Base-by-base conservation (phyloP, 805 yeast genomes). In the Candida tallmaniae region DNA sequence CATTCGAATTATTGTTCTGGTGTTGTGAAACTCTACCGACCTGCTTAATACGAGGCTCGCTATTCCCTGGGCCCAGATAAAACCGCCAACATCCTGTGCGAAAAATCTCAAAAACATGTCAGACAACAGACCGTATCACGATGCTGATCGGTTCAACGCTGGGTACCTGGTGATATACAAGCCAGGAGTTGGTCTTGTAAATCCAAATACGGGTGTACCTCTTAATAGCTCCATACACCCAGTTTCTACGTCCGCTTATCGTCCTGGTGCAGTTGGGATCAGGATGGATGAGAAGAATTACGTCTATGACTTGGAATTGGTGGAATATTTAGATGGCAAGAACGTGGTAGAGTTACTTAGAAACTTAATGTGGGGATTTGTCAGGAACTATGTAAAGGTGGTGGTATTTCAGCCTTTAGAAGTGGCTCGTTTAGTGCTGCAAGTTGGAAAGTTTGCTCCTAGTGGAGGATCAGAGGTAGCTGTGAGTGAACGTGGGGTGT, bases 391-490 rank as follows among this genome's bases (percentile, higher is more conserved):
- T 61, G 56, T 77, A 35, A 78, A 78, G 40, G 76, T 80, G 29
- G 56, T 87, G 21, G 52, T 84, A 6, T 74, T 85, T 13, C 97
- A 93, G 58, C 97, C 98, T 2, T 80, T 89, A 56, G 97, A 90
- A 47, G 82, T 85, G 12, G 76, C 84, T 4, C 70, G 90, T 36
- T 68, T 86, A 44, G 65, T 89, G 18, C 60, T 88, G 37, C 97
- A 93, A 56, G 82, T 85, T 10, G 95, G 95, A 3, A 74, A 72
- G 21, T 80, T 82, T 51, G 56, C 61, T 18, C 47, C 52, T 34
- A 27, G 34, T 29, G n/a, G n/a, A n/a, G n/a, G n/a, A n/a, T n/a
- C n/a, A n/a, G 44, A 51, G 10, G 27, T 35, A 29, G 44, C 50
- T 10, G 19, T 24, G 5, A 53, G 51, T 26, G 38, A 31, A 15